A percentile compares a stretch with the other conserved stretches of the same genome.
These are phyloP conservation scores for Colletotrichum destructivum DNA, from an alignment of 2,329 filamentous ascomycete species.

Conservation along the genomic window DNA sequence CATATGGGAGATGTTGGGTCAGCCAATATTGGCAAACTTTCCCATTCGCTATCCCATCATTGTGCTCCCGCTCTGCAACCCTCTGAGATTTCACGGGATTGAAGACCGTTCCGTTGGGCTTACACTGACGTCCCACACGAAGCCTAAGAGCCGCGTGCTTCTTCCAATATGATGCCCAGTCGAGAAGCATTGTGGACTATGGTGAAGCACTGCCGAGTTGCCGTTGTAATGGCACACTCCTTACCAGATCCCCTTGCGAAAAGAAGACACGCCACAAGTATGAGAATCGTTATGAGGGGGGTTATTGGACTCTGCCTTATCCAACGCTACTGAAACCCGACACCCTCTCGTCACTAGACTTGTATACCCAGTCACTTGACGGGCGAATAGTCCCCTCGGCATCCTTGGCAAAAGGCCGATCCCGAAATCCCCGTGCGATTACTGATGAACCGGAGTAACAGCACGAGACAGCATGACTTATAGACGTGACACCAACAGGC, in stretches of 20 bases:
- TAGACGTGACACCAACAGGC: not conserved
- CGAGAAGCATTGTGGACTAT: too few species aligned
- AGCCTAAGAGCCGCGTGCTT: not conserved
- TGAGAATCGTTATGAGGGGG: not conserved
- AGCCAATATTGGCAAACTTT: not conserved
- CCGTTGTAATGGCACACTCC: not conserved
- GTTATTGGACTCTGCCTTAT: not conserved
- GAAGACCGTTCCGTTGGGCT: too few species aligned
- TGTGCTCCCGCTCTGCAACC: not conserved
- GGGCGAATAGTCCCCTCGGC: conserved; percentile 27
- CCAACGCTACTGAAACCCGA: not conserved
- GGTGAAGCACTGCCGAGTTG: too few species aligned
- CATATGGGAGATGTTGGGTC: not conserved
- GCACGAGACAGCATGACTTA: conserved; percentile 4
- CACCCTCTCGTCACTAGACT: not conserved
- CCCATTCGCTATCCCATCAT: not conserved
- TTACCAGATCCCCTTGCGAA: not conserved
- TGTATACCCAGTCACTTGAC: not conserved
- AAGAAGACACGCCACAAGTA: not conserved
- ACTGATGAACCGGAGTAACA: not conserved
- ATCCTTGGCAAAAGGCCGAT: conserved; percentile 19
- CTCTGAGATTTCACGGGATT: too few species aligned
- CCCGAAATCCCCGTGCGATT: not conserved
- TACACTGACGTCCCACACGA: too few species aligned
- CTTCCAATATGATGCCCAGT: too few species aligned